Conservation (phyloP, 78 protist species). For the Creolimax fragrantissima region DNA sequence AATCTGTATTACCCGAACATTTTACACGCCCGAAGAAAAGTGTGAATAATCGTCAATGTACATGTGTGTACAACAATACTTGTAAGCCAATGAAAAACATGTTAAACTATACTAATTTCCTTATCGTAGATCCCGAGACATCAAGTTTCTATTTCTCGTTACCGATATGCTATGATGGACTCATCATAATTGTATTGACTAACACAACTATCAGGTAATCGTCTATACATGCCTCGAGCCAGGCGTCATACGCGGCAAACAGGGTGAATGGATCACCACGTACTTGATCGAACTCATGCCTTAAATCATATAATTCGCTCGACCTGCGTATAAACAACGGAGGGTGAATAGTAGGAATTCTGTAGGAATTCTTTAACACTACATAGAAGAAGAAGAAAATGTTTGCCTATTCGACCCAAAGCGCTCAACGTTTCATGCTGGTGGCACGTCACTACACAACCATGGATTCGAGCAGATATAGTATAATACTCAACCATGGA, state of each 20-base stretch:
- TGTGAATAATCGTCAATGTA: neutral
- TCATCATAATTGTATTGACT: neutral
- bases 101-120: neutral
- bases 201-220: neutral
- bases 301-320: neutral
- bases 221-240: neutral
- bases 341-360: too few relatives aligned
- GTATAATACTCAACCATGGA: neutral
- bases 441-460: neutral
- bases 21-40: neutral
- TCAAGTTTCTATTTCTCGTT: too few relatives aligned
- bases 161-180: neutral
- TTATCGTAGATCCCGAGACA: too few relatives aligned
- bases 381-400: neutral
- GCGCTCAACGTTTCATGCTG: neutral
- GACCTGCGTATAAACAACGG: neutral
- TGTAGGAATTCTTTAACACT: neutral
- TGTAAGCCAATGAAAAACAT: neutral
- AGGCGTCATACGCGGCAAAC: neutral
- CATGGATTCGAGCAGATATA: neutral
- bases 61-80: neutral
- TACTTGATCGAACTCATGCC: neutral
- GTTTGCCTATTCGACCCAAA: neutral
- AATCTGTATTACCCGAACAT: neutral
- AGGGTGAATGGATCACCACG: neutral